Evolutionary conservation across 2,329 filamentous ascomycete species (phyloP).

Genomic region (Phyllosticta citrichinensis): DNA sequence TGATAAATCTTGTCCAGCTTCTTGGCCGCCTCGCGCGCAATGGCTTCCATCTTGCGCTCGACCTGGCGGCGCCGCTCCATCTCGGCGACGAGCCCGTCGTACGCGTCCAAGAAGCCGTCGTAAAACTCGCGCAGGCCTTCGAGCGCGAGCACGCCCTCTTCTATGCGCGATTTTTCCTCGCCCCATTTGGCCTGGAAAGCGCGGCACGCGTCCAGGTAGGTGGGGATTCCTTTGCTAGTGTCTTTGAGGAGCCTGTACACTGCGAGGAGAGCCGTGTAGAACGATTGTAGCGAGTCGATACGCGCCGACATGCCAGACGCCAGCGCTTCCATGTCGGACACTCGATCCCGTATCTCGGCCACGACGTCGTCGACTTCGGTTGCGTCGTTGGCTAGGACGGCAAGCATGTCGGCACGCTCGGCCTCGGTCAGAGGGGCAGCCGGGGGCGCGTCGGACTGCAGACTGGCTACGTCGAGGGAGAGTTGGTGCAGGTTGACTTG

Average conservation of each 20-base stretch:
- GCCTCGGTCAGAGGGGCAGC: slow-evolving; percentile 63
- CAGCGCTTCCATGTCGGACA: slow-evolving; percentile 66
- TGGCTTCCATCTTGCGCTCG: slow-evolving; percentile 61
- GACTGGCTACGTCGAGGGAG: slow-evolving; percentile 14
- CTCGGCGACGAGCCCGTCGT: slow-evolving; percentile 76
- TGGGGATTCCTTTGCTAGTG: slow-evolving; percentile 54
- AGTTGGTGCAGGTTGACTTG: slow-evolving; percentile 11
- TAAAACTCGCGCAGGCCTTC: slow-evolving; percentile 72
- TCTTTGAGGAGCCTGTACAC: slow-evolving; percentile 46
- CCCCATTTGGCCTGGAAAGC: slow-evolving; percentile 60
- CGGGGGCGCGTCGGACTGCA: slow-evolving; percentile 27
- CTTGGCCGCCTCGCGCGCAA: slow-evolving; percentile 68
- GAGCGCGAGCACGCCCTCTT: slow-evolving; percentile 60
- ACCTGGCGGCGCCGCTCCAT: slow-evolving; percentile 63
- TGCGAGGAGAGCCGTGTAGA: neutral
- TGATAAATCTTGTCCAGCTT: slow-evolving; percentile 67
- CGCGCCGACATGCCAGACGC: slow-evolving; percentile 55
- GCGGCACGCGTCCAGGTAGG: slow-evolving; percentile 54
- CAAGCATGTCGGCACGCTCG: slow-evolving; percentile 74
- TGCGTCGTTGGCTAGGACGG: slow-evolving; percentile 64
- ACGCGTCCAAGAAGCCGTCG: slow-evolving; percentile 73
- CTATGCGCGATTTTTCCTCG: slow-evolving; percentile 61
- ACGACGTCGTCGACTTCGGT: slow-evolving; percentile 51
- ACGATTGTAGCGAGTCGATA: slow-evolving; percentile 44
- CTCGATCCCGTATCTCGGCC: slow-evolving; percentile 60